These are phyloP conservation scores for Zygosaccharomyces pseudobailii DNA, from an alignment of 1,139 yeast genomes.

Conservation along the genomic window DNA sequence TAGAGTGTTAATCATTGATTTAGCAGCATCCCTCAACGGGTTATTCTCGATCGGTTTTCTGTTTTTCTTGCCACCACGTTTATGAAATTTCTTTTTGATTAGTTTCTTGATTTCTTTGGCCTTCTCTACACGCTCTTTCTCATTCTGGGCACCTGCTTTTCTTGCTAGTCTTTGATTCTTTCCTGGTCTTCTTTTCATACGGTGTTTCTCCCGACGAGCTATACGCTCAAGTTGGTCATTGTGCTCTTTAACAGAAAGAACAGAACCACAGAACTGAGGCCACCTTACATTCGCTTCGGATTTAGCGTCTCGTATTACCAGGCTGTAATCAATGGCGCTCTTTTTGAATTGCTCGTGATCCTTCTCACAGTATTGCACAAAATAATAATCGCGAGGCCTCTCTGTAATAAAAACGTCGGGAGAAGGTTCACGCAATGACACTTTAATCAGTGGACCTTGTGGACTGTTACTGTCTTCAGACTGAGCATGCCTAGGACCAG, in stretches of 20 bases:
- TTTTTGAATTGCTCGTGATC: conserved; percentile 37
- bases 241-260: conserved; percentile 40
- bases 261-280: conserved; percentile 27
- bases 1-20: conserved; percentile 44
- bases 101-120: conserved; percentile 27
- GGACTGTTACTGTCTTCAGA: conserved; percentile 20
- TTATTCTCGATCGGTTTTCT: conserved; percentile 34
- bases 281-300: conserved; percentile 16
- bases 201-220: conserved; percentile 17
- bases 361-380: conserved; percentile 37
- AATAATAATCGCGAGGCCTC: conserved; percentile 53
- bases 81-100: conserved; percentile 42
- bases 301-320: conserved; percentile 30
- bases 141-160: conserved; percentile 41
- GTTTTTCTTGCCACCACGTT: conserved; percentile 47
- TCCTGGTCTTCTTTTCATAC: conserved; percentile 40
- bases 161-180: conserved; percentile 48
- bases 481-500: conserved; percentile 17
- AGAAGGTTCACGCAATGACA: conserved; percentile 46
- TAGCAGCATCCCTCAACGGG: conserved; percentile 19
- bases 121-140: conserved; percentile 38
- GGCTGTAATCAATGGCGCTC: conserved; percentile 47
- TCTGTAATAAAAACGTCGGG: conserved; percentile 40
- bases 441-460: conserved; percentile 36
- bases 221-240: conserved; percentile 39